A percentile compares a stretch with the other conserved stretches of the same genome.
phyloP scores from a whole-genome alignment of 1,284 basidiomycete genomes.

The Ustilago lituana region DNA sequence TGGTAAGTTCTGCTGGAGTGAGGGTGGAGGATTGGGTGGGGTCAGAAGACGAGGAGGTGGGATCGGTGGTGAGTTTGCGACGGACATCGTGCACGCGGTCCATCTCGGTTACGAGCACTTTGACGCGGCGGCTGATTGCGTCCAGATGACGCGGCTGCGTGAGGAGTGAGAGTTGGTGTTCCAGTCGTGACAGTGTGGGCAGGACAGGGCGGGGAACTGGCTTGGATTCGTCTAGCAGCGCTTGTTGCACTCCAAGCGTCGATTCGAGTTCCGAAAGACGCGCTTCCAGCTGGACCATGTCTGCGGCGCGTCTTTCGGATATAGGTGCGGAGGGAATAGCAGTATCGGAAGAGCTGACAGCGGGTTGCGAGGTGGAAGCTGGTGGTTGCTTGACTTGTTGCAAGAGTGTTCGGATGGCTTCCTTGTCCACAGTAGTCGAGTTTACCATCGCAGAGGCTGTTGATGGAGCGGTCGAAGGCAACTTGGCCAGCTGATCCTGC shows the following conservation, averaged over 20 bases:
- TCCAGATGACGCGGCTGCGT: slow-evolving; percentile 96
- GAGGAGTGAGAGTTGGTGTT: slow-evolving; percentile 84
- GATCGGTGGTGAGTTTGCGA: slow-evolving; percentile 65
- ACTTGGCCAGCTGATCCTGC: slow-evolving; percentile 26
- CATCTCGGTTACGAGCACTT: slow-evolving; percentile 88
- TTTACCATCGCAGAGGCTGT: no score
- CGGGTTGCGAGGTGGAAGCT: background rate
- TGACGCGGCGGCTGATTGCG: slow-evolving; percentile 91
- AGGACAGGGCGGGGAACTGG: slow-evolving; percentile 80
- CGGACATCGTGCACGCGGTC: slow-evolving; percentile 78
- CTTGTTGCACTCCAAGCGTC: slow-evolving; percentile 41
- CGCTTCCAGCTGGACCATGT: slow-evolving; percentile 28
- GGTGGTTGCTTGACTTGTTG: slow-evolving; percentile 21
- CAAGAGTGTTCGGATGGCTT: slow-evolving; percentile 13
- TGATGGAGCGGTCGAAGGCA: no score
- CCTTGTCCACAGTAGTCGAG: slow-evolving; percentile 2
- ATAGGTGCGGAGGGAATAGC: background rate
- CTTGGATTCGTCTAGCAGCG: slow-evolving; percentile 42
- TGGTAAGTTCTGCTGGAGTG: slow-evolving; percentile 28
- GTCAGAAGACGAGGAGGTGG: background rate
- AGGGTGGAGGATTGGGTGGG: slow-evolving; percentile 18
- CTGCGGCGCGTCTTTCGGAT: slow-evolving; percentile 1
- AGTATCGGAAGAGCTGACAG: background rate
- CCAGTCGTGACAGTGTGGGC: slow-evolving; percentile 81
- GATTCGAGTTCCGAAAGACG: slow-evolving; percentile 48